Evolutionary conservation across 352 stramenopile genomes (phyloP).

Genomic region (Phytophthora palmivora): DNA sequence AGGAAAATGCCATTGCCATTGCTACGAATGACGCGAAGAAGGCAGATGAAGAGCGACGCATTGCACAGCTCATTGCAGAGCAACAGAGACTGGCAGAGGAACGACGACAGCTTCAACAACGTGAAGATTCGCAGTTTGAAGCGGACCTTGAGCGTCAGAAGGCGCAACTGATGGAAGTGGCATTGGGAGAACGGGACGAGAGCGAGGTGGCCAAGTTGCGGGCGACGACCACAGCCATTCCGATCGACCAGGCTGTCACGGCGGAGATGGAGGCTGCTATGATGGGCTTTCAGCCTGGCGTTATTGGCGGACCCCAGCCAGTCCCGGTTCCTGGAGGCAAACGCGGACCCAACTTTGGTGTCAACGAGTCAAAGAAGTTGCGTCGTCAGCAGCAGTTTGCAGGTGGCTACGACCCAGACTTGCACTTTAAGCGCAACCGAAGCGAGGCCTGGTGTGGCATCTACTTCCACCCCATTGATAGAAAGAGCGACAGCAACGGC

Average conservation of each 20-base stretch:
- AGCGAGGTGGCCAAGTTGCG: slow-evolving; percentile 77
- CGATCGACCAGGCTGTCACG: slow-evolving; percentile 87
- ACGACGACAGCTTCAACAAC: slow-evolving; percentile 75
- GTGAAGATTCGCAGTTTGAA: slow-evolving; percentile 84
- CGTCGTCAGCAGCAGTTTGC: slow-evolving; percentile 82
- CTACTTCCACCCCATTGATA: slow-evolving; percentile 69
- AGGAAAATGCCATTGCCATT: slow-evolving; percentile 84
- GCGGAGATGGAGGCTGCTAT: slow-evolving; percentile 90
- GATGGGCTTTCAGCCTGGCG: slow-evolving; percentile 87
- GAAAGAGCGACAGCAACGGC: slow-evolving; percentile 28
- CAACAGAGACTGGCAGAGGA: slow-evolving; percentile 84
- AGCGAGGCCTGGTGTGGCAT: slow-evolving; percentile 82
- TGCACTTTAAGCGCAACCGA: slow-evolving; percentile 83
- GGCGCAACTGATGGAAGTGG: slow-evolving; percentile 87
- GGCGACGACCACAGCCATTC: slow-evolving; percentile 80
- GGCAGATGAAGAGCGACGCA: slow-evolving; percentile 87
- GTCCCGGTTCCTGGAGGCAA: slow-evolving; percentile 84
- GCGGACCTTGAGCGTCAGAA: slow-evolving; percentile 83
- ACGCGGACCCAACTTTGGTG: slow-evolving; percentile 74
- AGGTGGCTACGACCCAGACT: slow-evolving; percentile 78
- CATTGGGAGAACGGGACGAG: slow-evolving; percentile 83
- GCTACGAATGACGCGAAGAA: slow-evolving; percentile 88
- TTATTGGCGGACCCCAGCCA: slow-evolving; percentile 75
- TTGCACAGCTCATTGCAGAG: slow-evolving; percentile 84
- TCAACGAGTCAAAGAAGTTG: slow-evolving; percentile 83